Base-by-base conservation (phyloP, 768 basidiomycete species). In the Tephrocybe sp. region DNA sequence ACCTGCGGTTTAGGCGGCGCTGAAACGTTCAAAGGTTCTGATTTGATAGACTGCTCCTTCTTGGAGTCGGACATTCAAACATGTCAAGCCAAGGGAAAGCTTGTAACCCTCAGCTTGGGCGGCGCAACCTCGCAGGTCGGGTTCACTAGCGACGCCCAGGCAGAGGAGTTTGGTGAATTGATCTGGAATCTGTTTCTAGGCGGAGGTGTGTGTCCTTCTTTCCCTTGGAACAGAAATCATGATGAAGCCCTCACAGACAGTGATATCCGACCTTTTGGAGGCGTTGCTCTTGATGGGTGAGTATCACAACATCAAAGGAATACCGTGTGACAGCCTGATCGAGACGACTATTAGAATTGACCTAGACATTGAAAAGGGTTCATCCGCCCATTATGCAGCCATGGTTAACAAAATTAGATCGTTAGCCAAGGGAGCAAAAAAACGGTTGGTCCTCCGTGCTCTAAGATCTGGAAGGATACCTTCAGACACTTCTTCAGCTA, bases 131-230 rank as follows among this genome's bases (percentile, higher is more conserved):
- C 84, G 7, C 70, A 76, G 33, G 80, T 74, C 9, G 75, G 75
- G 8, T 87, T 88, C 61, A 64, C 64, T 36, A 78, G 73, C 52
- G 81, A 80, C 48, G 62, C 72, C 0, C 73, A 84, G 55, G 87
- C 80, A 7, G 53, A 61, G 7, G 62, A 64, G 10, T 87, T 85
- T 54, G 86, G 82, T 1, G 67, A 78, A 45, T 76, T 75, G 0
- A 77, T 89, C 46, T 89, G 87, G 87, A 72, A 85, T 60, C 59
- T 83, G 50, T 87, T 89, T 67, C 73, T 89, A 34, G 87, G 66
- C 42, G 69, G 69, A 50, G 57, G 68, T 69, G 59, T 46, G 66
- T 67, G n/a, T 44, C 16, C 2, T 17, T 33, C 17, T 47, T 16
- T 20, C 23, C 8, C 38, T 40, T 45, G 23, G 6, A 5, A 20